These are phyloP conservation scores for Puccinia triticina DNA, from an alignment of 1,284 basidiomycete species.

Conservation along the genomic window DNA sequence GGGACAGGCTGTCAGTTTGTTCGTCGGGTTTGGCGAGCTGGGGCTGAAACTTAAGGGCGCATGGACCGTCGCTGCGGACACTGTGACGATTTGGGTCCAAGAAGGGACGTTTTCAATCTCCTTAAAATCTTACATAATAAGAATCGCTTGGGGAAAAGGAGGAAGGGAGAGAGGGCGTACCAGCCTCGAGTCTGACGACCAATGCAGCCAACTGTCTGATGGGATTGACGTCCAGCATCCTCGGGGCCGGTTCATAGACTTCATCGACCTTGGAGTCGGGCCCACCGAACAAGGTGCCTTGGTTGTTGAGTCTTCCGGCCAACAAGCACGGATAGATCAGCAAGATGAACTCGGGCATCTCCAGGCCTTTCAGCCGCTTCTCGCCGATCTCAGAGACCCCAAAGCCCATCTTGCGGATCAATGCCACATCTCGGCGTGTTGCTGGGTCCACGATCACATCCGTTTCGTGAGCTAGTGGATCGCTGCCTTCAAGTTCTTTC, in stretches of 20 bases:
- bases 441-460: conserved; percentile 58
- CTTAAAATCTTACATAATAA: conserved; percentile 10
- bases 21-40: conserved; percentile 14
- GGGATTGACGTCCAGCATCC: conserved; percentile 73
- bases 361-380: conserved; percentile 85
- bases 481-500: conserved; percentile 59
- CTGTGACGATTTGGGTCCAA: conserved; percentile 19
- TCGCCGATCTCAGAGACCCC: conserved; percentile 80
- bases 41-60: conserved; percentile 33
- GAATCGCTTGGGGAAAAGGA: conserved; percentile 65
- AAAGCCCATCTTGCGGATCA: conserved; percentile 75
- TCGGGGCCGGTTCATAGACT: conserved; percentile 62
- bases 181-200: conserved; percentile 78
- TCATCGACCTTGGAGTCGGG: conserved; percentile 54
- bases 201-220: conserved; percentile 76
- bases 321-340: conserved; percentile 80
- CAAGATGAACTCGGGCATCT: conserved; percentile 79
- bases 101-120: conserved; percentile 53
- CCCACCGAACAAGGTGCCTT: conserved; percentile 48
- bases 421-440: conserved; percentile 65
- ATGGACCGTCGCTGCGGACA: conserved; percentile 48
- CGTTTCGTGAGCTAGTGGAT: conserved; percentile 55
- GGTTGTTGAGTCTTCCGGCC: conserved; percentile 67
- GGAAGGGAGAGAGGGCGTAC: conserved; percentile 64
- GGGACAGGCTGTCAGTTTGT: not conserved